phyloP scores from a whole-genome alignment of 1,139 yeast genomes.

The Sugiyamaella novakii region DNA sequence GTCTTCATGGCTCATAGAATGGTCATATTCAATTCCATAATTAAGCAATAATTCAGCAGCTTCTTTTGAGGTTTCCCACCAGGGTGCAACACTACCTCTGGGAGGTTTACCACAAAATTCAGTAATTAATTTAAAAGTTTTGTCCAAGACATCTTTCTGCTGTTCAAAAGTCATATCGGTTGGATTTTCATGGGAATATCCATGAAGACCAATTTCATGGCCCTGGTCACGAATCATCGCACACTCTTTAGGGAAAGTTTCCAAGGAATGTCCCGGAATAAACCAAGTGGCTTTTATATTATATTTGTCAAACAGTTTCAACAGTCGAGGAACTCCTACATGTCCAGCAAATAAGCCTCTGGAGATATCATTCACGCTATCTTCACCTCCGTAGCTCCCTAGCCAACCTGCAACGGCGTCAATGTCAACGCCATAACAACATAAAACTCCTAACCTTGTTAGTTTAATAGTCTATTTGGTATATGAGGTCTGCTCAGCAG shows the following conservation, averaged over 20 bases:
- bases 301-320: conserved; percentile 39
- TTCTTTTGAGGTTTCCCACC: conserved; percentile 43
- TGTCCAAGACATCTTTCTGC: conserved; percentile 40
- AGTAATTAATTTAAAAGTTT: conserved; percentile 38
- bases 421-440: conserved; percentile 40
- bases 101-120: conserved; percentile 42
- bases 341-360: conserved; percentile 43
- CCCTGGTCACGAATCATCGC: conserved; percentile 39
- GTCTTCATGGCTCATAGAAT: conserved; percentile 40
- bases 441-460: conserved; percentile 14
- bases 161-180: conserved; percentile 41
- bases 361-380: conserved; percentile 41
- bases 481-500: too few species aligned
- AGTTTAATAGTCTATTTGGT: too few species aligned
- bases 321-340: conserved; percentile 41
- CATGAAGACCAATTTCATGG: conserved; percentile 42
- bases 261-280: conserved; percentile 43
- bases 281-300: conserved; percentile 43
- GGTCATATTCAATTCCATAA: conserved; percentile 39
- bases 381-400: conserved; percentile 43
- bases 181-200: conserved; percentile 43
- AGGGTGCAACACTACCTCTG: conserved; percentile 41
- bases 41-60: conserved; percentile 40
- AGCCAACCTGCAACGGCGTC: conserved; percentile 44
- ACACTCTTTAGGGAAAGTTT: conserved; percentile 42